Conservation (phyloP, 192 early-diverging fungal species). For the Endogone sp. region DNA sequence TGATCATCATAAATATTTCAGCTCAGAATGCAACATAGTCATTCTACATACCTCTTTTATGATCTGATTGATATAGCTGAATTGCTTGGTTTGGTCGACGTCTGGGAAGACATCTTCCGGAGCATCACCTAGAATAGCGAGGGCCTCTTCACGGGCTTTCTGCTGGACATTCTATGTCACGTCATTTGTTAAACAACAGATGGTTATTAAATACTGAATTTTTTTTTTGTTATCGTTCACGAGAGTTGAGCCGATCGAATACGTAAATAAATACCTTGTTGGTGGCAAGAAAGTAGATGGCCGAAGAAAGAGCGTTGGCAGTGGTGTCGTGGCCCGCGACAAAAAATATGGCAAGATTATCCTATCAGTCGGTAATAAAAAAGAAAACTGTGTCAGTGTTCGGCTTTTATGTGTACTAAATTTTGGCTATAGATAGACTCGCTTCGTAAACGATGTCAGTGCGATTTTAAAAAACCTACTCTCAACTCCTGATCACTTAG, state of each 20-base stretch:
- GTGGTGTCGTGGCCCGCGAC: constrained; percentile 48
- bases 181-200: neutral
- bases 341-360: constrained; percentile 49
- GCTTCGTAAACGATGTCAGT: no score
- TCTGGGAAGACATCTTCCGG: constrained; percentile 44
- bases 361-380: constrained; percentile 27
- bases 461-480: constrained; percentile 30
- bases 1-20: no score
- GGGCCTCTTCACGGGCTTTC: constrained; percentile 44
- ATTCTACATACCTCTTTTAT: constrained; percentile 32
- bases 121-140: constrained; percentile 43
- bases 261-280: constrained; percentile 4
- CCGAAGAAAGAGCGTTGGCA: constrained; percentile 35
- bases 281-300: constrained; percentile 42
- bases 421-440: constrained; percentile 1
- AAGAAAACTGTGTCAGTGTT: neutral
- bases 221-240: neutral
- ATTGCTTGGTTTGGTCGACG: constrained; percentile 45
- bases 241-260: no score
- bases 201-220: neutral
- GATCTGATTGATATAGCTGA: constrained; percentile 42
- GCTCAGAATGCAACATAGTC: neutral
- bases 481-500: constrained; percentile 10
- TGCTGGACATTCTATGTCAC: constrained; percentile 39
- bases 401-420: constrained; percentile 28